Evolutionary conservation across 495 filamentous ascomycete genomes (phyloP).

Genomic region (Podospora pseudoanserina): DNA sequence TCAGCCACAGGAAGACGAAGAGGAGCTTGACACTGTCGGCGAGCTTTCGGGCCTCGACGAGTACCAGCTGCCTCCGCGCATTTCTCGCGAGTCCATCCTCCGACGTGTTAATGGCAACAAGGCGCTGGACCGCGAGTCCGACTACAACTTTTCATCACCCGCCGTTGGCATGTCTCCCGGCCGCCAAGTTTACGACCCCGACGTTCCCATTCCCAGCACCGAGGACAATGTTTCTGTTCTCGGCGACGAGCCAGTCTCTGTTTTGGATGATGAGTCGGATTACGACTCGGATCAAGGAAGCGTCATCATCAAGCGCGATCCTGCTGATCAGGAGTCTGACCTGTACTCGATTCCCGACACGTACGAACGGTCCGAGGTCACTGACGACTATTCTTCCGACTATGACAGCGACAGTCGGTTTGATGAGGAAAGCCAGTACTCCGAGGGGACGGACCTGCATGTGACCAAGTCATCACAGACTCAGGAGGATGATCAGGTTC

Average conservation of each 20-base stretch:
- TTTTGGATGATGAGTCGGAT: slow-evolving; percentile 48
- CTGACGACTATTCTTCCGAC: slow-evolving; percentile 39
- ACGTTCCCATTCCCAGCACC: slow-evolving; percentile 77
- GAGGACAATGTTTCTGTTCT: slow-evolving; percentile 46
- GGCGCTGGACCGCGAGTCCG: slow-evolving; percentile 53
- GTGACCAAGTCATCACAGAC: slow-evolving; percentile 3
- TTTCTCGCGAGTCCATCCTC: slow-evolving; percentile 90
- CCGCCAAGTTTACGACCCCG: slow-evolving; percentile 64
- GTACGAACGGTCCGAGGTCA: slow-evolving; percentile 39
- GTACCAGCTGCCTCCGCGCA: slow-evolving; percentile 66
- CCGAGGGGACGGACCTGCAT: slow-evolving; percentile 16
- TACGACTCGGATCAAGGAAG: slow-evolving; percentile 48
- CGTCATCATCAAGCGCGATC: slow-evolving; percentile 66
- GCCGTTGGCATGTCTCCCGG: slow-evolving; percentile 53
- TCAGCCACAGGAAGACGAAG: slow-evolving; percentile 37
- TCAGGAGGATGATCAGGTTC: slow-evolving; percentile 32
- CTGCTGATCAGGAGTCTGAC: slow-evolving; percentile 58
- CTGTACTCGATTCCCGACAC: slow-evolving; percentile 71
- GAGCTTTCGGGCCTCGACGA: slow-evolving; percentile 53
- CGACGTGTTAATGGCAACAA: slow-evolving; percentile 77
- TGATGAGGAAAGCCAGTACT: slow-evolving; percentile 31
- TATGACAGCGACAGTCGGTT: slow-evolving; percentile 31
- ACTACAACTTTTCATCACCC: slow-evolving; percentile 58
- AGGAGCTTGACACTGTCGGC: slow-evolving; percentile 46
- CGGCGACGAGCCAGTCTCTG: slow-evolving; percentile 45